Percentiles rank a stretch among this genome's conserved stretches.
Evolutionary conservation across 805 yeast species (phyloP).

Genomic region (Soucietia sequanensis): DNA sequence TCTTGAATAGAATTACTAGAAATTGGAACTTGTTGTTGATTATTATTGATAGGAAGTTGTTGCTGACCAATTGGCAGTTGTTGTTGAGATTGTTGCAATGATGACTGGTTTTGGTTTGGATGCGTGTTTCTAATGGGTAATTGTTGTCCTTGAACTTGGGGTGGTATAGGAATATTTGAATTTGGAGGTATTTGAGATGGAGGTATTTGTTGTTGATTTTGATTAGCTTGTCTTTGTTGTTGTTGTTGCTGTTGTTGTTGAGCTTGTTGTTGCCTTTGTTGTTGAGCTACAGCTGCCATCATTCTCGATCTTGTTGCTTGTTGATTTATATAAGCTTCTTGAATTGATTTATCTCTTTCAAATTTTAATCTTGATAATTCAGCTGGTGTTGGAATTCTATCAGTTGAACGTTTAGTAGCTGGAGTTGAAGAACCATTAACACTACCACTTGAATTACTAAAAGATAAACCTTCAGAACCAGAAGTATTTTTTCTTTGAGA

Average conservation of each 20-base stretch:
- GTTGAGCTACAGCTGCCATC: conserved; percentile 44
- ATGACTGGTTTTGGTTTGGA: conserved; percentile 6
- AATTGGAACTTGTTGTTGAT: background rate
- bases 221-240: conserved; percentile 6
- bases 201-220: conserved; percentile 21
- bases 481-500: conserved; percentile 19
- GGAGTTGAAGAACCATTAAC: conserved; percentile 3
- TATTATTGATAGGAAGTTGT: background rate
- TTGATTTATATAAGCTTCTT: conserved; percentile 63
- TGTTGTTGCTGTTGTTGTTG: conserved; percentile 4
- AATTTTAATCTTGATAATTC: conserved; percentile 80
- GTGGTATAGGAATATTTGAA: background rate
- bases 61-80: conserved; percentile 3
- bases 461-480: conserved; percentile 5
- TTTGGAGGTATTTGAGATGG: conserved; percentile 11
- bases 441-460: background rate
- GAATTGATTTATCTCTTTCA: conserved; percentile 82
- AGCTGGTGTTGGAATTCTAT: conserved; percentile 66
- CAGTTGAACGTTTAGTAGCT: conserved; percentile 44
- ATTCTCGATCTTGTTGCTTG: conserved; percentile 42
- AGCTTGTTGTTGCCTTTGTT: conserved; percentile 17
- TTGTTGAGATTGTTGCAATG: conserved; percentile 7
- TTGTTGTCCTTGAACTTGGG: conserved; percentile 6
- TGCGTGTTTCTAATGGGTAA: conserved; percentile 17
- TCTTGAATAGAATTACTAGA: too few relatives aligned